A percentile compares a stretch with the other conserved stretches of the same genome.
Conservation (phyloP, 306 rosid genomes). For the Pueraria montana region DNA sequence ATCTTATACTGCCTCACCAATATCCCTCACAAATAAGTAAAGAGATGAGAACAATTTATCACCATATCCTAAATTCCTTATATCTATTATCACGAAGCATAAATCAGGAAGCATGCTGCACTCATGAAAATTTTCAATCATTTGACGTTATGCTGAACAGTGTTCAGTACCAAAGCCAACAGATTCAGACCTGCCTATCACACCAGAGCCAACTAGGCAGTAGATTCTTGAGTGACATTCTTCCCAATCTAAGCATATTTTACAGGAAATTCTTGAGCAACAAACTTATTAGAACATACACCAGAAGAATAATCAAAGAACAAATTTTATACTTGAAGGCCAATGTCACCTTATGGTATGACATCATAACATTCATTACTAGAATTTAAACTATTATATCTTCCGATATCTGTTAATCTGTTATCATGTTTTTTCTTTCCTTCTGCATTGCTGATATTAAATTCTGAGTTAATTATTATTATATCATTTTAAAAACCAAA, state of each 20-base stretch:
- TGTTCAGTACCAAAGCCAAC: slow-evolving; percentile 18
- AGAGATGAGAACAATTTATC: slow-evolving; percentile 7
- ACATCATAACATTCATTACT: background rate
- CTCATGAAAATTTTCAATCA: slow-evolving; percentile 2
- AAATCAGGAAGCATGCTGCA: background rate
- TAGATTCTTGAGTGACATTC: background rate
- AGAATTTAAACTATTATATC: slow-evolving; percentile 24
- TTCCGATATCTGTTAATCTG: slow-evolving; percentile 10
- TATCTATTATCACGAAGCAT: background rate
- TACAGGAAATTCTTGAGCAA: slow-evolving; percentile 13
- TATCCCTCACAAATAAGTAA: slow-evolving; percentile 23
- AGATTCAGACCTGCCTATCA: slow-evolving; percentile 24
- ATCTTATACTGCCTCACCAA: background rate
- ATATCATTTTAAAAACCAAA: slow-evolving; percentile 21
- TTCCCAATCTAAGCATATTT: slow-evolving; percentile 23
- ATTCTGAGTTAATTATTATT: background rate
- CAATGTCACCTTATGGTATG: background rate
- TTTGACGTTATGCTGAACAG: slow-evolving; percentile 1
- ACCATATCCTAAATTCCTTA: slow-evolving; percentile 5
- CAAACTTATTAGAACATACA: background rate
- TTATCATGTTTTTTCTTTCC: background rate
- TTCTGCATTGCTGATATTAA: slow-evolving; percentile 9
- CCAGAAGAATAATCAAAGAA: slow-evolving; percentile 20
- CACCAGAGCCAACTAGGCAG: background rate
- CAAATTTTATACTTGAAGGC: slow-evolving; percentile 8